Percentiles rank a stretch among this genome's conserved stretches.
phyloP scores from a whole-genome alignment of 2,329 filamentous ascomycete genomes.

The Sporothrix euskadiensis region DNA sequence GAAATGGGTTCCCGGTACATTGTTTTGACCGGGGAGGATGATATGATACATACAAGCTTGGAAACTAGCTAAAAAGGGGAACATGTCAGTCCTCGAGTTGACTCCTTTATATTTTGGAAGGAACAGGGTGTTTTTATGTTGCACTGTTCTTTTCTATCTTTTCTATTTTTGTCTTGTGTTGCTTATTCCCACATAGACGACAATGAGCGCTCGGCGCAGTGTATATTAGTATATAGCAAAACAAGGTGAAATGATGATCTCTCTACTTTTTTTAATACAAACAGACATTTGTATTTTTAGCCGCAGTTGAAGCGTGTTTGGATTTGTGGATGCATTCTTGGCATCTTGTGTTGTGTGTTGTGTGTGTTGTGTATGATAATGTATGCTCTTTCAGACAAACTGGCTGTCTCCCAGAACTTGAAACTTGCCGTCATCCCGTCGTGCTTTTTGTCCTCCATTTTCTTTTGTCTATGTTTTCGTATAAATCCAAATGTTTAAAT shows the following conservation, averaged over 20 bases:
- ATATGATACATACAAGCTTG: not conserved
- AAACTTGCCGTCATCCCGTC: not conserved
- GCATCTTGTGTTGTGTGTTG: not conserved
- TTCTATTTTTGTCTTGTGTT: not conserved
- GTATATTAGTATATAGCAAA: constrained; percentile 19
- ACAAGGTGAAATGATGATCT: constrained; percentile 21
- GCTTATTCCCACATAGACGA: not conserved
- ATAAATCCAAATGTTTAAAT: constrained; percentile 6
- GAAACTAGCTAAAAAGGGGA: not conserved
- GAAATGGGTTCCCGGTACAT: not conserved
- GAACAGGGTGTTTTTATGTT: not conserved
- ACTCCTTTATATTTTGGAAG: too few relatives aligned
- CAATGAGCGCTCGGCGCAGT: constrained; percentile 9
- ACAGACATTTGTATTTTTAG: not conserved
- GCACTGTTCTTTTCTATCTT: not conserved
- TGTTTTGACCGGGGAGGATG: not conserved
- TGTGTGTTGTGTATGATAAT: not conserved
- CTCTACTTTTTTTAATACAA: constrained; percentile 19
- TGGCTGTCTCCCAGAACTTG: not conserved
- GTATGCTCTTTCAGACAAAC: not conserved
- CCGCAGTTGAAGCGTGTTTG: not conserved
- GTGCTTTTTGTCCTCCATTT: not conserved
- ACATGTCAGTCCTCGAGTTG: not conserved
- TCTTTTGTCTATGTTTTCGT: constrained; percentile 1
- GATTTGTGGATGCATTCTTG: not conserved